Evolutionary conservation across 306 rosid species (phyloP), one percentile per base, ranked within the genome.

Genomic region (Fragaria vesca): DNA sequence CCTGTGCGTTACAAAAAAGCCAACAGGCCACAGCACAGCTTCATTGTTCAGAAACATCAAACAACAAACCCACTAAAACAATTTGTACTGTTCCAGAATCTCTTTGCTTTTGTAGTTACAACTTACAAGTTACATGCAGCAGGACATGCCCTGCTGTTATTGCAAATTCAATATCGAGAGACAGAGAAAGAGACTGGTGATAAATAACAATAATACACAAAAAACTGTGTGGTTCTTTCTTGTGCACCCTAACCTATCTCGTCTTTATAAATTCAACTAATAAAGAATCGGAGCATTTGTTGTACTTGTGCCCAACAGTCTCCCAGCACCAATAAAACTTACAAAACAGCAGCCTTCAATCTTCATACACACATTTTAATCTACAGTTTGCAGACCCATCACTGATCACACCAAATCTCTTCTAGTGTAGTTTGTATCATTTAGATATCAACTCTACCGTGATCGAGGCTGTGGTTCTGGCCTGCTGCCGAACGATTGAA

Each of bases 321-420:
- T 47, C 30, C 76, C 81, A 43, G 61, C 67, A 69, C 52, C 58
- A 46, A 47, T 26, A 28, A 70, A 70, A 17, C 57, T 70, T 47
- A 46, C 81, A 78, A 32, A 52, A 54, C 83, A 66, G 66, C 57
- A 40, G 73, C 40, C 40, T 66, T 38, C 48, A 66, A 18, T 42
- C 60, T 66, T 57, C 72, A 62, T 47, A 24, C 76, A 78, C 40
- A 38, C 45, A 71, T 32, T 71, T 68, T 78, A 71, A 78, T 71
- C 77, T 78, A 78, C 72, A 78, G 63, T 55, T 78, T 26, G 81
- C 77, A 78, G 76, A 71, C 74, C 57, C 60, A 48, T 48, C 73
- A 46, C 73, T 46, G 73, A 69, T 45, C 73, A 69, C 55, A 45
- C 71, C 71, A 38, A 38, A 38, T 66, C 45, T 66, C 4, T 38